phyloP scores from a whole-genome alignment of 78 protist genomes.

The Protostelium mycophagum region DNA sequence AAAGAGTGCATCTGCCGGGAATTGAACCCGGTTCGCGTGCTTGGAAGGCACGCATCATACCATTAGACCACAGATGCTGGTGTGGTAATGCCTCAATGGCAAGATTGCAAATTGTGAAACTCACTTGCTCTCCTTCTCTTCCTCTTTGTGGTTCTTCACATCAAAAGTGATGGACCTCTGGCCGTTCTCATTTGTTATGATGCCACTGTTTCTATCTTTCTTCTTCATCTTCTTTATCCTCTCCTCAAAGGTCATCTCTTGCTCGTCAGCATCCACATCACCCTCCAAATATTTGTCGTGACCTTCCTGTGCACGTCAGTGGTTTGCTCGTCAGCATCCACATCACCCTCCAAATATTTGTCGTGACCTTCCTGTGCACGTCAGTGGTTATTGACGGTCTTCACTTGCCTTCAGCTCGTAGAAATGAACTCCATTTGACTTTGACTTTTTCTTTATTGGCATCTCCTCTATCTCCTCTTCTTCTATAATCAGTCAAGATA shows the following conservation, averaged over 20 bases:
- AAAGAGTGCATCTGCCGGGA: no score
- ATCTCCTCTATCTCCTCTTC: neutral
- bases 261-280: neutral
- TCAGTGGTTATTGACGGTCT: neutral
- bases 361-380: neutral
- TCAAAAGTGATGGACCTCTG: neutral
- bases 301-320: no score
- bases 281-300: neutral
- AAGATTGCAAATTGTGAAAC: no score
- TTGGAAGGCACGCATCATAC: no score
- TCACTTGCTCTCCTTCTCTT: neutral
- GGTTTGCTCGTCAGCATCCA: neutral
- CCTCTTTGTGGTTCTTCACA: neutral
- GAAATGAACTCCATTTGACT: neutral
- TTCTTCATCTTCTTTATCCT: neutral
- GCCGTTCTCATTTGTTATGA: neutral
- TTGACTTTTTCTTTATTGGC: neutral
- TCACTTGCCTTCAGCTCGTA: neutral
- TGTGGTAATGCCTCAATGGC: no score
- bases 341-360: neutral
- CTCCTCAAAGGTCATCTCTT: neutral
- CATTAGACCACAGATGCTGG: neutral
- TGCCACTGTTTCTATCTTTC: neutral
- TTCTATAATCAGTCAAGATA: neutral
- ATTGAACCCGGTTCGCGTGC: no score